Evolutionary conservation across 208 protist genomes (phyloP), one percentile per base, ranked within the genome.

Genomic region (Lotmaria passim): DNA sequence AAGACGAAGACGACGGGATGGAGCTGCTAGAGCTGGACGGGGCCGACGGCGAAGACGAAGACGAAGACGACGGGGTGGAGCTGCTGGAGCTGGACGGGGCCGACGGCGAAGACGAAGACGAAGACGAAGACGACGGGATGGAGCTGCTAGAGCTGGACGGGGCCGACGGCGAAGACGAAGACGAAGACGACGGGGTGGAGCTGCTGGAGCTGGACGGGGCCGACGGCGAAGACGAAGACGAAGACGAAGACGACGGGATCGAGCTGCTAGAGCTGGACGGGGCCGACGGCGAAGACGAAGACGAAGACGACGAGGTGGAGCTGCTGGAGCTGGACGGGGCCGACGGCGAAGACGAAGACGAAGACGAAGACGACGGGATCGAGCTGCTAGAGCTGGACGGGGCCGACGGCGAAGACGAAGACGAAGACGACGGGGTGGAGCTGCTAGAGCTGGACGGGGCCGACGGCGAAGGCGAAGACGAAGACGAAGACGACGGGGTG

Each of bases 391-490:
- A 60, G 47, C 34, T 56, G 34, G 24, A 38, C 0, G 33, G 24
- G 50, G 14, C 24, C 19, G 57, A 30, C 14, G 57, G 3, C 23
- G 52, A 55, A 2, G 50, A 47, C 15, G 38, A 61, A 12, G 53
- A 70, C 12, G 53, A 62, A 2, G 43, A 60, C 17, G 63, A 48
- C n/a, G 60, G 38, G 19, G 2, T 56, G 19, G 43, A 51, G 36
- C 36, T 46, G 62, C 50, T 58, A 1, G 39, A 59, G 39, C 30
- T 62, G n/a, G n/a, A n/a, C n/a, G n/a, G n/a, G n/a, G n/a, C n/a
- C n/a, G n/a, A n/a, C n/a, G n/a, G n/a, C n/a, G n/a, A n/a, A n/a
- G n/a, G n/a, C n/a, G n/a, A n/a, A n/a, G n/a, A n/a, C n/a, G n/a
- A n/a, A n/a, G n/a, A n/a, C n/a, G n/a, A n/a, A n/a, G n/a, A n/a